Evolutionary conservation across 1,139 yeast genomes (phyloP), one percentile per base, ranked within the genome.

Genomic region (Sugiyamaella sp.): DNA sequence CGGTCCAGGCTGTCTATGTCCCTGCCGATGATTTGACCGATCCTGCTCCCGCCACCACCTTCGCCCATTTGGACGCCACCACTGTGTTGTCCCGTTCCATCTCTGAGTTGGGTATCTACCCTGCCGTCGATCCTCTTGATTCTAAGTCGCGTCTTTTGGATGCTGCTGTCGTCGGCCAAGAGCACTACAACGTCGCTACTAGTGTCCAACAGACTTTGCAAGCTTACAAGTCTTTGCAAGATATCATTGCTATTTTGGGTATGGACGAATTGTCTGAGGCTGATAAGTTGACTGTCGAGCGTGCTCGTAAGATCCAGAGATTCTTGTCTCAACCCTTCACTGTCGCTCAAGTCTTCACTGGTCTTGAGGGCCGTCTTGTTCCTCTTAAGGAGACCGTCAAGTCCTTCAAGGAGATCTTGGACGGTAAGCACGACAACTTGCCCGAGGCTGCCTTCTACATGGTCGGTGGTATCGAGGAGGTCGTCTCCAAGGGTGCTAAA

Each of bases 21-120:
- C 99, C 99, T 77, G 99, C 99, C 67, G 99, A 93, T 88, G 99
- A 93, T 84, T 89, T 93, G 85, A 93, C 99, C 66, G 99, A 93
- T 84, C 99, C 99, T 78, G 99, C 99, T 72, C 99, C 99, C 74
- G 99, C 99, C 70, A 93, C 99, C 75, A 93, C 99, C 69, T 93
- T 93, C 79, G 99, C 99, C 73, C 99, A 93, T 79, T 90, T 93
- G 86, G 99, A 93, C 78, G 99, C 99, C 74, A 93, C 98, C 77
- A 93, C 99, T 73, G 99, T 93, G 79, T 88, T 93, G 84, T 90
- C 98, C 71, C 91, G 99, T 85, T 91, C 97, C 84, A 93, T 93
- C 76, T 91, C 99, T 63, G 99, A 93, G 83, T 85, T 93, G 80
- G 99, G 99, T 90, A 93, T 93, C 77, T 93, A 93, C 90, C 99